Evolutionary conservation across 2,329 filamentous ascomycete species (phyloP), one percentile per base, ranked within the genome.

Genomic region (Macroventuria anomochaeta): DNA sequence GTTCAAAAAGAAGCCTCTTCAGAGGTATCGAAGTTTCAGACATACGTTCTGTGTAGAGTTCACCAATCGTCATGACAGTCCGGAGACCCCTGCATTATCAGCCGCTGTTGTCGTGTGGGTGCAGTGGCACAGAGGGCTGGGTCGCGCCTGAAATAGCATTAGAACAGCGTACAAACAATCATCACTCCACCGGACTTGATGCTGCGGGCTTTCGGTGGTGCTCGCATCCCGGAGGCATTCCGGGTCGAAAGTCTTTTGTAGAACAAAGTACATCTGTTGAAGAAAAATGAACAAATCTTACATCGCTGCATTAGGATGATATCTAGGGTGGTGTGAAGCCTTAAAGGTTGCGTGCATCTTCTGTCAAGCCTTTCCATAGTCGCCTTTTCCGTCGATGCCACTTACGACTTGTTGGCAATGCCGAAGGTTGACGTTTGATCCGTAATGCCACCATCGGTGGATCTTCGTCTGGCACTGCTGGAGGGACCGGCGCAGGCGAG

Each of bases 381-480:
- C 71, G 59, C 55, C 72, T 62, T 62, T 73, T 75, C 48, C 72
- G 62, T 34, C 71, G 59, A 52, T 73, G 68, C 72, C 72, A 73
- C 36, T 65, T 62, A 11, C 65, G 65, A 54, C 47, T 68, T 36
- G 59, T 62, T n/a, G 49, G 57, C 7, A 55, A 36, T n/a, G 57
- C 37, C 29, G 47, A 51, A 8, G 61, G 53, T 21, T 61, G 61
- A 10, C 63, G 57, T 59, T 57, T 64, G 15, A 23, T 52, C 32
- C 50, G 56, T n/a, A 57, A 47, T 15, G 52, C 48, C 13, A 51
- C 43, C 33, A 60, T 58, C 15, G 65, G 64, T 17, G 67, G 63
- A 18, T 58, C 41, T 15, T 67, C 61, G n/a, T 55, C 55, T 25
- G 63, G 65, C 20, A 57, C 47, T 11, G 55, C 56, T 39, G 59